Evolutionary conservation across 2,329 filamentous ascomycete species (phyloP).

Genomic region (Phialophora tarda): DNA sequence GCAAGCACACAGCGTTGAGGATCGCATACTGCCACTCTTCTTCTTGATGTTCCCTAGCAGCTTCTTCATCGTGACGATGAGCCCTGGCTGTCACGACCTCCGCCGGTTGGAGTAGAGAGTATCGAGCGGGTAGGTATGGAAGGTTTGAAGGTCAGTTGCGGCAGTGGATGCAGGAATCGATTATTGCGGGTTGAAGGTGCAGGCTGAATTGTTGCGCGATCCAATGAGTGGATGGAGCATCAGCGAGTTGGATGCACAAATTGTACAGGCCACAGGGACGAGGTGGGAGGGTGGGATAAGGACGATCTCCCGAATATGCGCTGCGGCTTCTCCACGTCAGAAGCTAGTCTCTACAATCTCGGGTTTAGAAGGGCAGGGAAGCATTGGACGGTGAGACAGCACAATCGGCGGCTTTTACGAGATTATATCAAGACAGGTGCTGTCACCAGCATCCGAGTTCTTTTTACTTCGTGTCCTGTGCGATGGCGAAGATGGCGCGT

Average conservation of each 20-base stretch:
- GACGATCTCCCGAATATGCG: neutral
- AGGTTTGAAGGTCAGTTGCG: neutral
- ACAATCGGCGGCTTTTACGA: neutral
- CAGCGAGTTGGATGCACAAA: neutral
- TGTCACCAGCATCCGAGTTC: neutral
- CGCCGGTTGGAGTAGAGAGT: neutral
- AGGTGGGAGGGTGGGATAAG: neutral
- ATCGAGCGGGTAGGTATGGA: neutral
- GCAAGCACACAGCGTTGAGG: neutral
- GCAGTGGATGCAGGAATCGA: neutral
- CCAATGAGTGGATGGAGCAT: neutral
- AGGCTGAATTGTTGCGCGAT: neutral
- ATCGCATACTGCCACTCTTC: slow-evolving; percentile 33
- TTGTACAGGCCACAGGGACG: neutral
- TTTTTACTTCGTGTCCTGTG: neutral
- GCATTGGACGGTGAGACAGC: neutral
- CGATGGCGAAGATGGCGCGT: slow-evolving; percentile 10
- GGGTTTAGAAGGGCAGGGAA: neutral
- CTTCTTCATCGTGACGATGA: slow-evolving; percentile 32
- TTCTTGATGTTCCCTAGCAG: slow-evolving; percentile 38
- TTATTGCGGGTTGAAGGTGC: neutral
- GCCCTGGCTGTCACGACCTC: neutral
- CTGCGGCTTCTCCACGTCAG: neutral
- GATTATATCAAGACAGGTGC: neutral
- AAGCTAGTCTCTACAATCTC: neutral